Evolutionary conservation across 768 basidiomycete species (phyloP), one percentile per base, ranked within the genome.

Genomic region (Pisolithus microcarpus): DNA sequence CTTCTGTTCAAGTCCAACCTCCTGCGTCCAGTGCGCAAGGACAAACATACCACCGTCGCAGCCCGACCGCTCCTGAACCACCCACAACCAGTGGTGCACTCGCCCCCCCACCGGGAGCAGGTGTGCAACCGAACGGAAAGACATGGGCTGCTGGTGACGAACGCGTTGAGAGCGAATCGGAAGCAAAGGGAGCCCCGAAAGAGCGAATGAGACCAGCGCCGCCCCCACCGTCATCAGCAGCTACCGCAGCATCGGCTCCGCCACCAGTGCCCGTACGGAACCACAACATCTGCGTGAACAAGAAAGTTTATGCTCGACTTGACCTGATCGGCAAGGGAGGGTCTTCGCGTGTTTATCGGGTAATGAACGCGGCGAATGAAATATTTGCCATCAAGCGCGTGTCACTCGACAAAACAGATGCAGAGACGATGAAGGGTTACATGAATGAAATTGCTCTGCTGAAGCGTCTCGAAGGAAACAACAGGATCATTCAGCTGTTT

Each of bases 401-500:
- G 36, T 81, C 87, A 15, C 74, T 98, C 19, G 91, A 95, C 65
- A 85, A 85, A 63, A 86, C 87, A 6, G 95, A 98, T 57, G 66
- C 81, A 3, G 93, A 96, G 56, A 90, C 91, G 18, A 85, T 95
- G 72, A 81, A 76, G 53, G 87, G 91, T 13, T 99, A 95, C 68
- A 87, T 91, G 80, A 97, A 97, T 65, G 95, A 99, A 74, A 97
- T 98, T 52, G 82, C 85, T 10, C 72, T 99, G 45, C 76, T 99
- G 36, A 91, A 91, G 62, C 82, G 93, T n/a, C 75, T 99, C n/a
- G 83, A 85, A 34, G 96, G 95, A 28, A 95, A 97, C 65, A 83
- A 82, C 48, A 77, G 92, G 43, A 94, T 99, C 58, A 97, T 99
- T 57, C 79, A 87, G 49, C 69, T 99, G 46, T 79, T 93, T 56